Conservation (phyloP, 345 rosid species). For the Erysimum cheiranthoides region DNA sequence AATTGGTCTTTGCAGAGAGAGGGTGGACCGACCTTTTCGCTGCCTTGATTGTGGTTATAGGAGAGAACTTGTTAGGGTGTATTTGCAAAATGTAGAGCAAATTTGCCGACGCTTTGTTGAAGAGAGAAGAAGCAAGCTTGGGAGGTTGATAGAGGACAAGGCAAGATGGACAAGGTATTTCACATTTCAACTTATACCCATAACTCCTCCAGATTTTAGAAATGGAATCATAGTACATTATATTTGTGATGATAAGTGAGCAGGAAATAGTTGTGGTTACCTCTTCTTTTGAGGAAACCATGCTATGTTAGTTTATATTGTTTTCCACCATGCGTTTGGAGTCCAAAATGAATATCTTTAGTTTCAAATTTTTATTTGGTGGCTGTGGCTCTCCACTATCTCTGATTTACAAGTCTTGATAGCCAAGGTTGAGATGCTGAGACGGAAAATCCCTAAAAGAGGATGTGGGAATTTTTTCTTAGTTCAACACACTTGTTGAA, state of each 20-base stretch:
- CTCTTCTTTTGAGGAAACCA: constrained; percentile 25
- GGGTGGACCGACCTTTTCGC: constrained; percentile 91
- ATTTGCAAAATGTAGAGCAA: constrained; percentile 88
- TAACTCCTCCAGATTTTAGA: constrained; percentile 19
- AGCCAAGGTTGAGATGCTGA: constrained; percentile 40
- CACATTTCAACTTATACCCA: constrained; percentile 19
- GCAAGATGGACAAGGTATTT: constrained; percentile 92
- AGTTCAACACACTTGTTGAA: constrained; percentile 45
- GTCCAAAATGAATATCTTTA: constrained; percentile 3
- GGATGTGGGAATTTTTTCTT: constrained; percentile 41
- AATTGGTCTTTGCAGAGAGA: constrained; percentile 65
- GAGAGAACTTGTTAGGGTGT: constrained; percentile 95
- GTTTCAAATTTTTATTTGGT: constrained; percentile 25
- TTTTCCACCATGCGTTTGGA: constrained; percentile 29
- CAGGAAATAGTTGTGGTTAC: constrained; percentile 31
- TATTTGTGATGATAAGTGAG: constrained; percentile 18
- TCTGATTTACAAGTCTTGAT: constrained; percentile 38
- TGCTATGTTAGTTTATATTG: constrained; percentile 9
- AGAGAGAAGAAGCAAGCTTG: constrained; percentile 85
- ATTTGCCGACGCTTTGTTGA: constrained; percentile 88
- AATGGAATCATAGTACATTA: constrained; percentile 16
- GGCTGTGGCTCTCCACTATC: constrained; percentile 36
- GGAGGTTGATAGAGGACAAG: constrained; percentile 84
- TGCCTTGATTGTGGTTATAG: constrained; percentile 93
- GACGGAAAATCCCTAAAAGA: constrained; percentile 42